Base-by-base conservation (phyloP, 164 flowering plant genomes). In the Berberis vulgaris region DNA sequence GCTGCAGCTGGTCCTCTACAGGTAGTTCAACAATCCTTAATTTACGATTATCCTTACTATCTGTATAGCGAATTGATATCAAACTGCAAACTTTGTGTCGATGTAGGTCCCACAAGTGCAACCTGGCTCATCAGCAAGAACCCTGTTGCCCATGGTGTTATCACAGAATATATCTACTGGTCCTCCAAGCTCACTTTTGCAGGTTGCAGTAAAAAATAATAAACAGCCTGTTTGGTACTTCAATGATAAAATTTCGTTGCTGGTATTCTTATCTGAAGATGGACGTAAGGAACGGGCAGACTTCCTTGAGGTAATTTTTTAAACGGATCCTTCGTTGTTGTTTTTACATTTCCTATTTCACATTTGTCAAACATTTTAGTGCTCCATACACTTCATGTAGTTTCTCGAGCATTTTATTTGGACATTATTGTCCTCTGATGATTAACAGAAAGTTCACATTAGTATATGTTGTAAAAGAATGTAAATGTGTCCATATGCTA, bases 171-270 rank as follows among this genome's bases (percentile, higher is more conserved):
- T 88, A 63, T 80, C 88, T 49, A 82, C 90, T 49, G 94, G 97
- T 67, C 90, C 92, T 65, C 90, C 97, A 65, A 95, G 71, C 79
- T 62, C 94, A 42, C 83, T 89, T 70, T 69, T 95, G 74, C 99
- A 95, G 77, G 89, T 95, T 64, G 99, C 97, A 46, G 89, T 95
- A 66, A 95, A 91, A 68, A 91, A 95, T 73, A 87, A 75, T 77
- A 97, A 95, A 77, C 99, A 95, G 69, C 99, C 94, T n/a, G 97
- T 95, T 1, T 95, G 96, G 97, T 95, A 95, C 77, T 91, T 89
- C 82, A 89, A 71, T 63, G 97, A 91, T 68, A 89, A 86, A 67
- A 73, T 95, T 43, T 70, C 80, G 8, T 69, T 95, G 68, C 77
- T 77, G 54, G 80, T 73, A 12, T 68, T 95, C 43, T 88, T 95